Base-by-base conservation (phyloP, 1,284 basidiomycete species). In the Ceratobasidium sp. region DNA sequence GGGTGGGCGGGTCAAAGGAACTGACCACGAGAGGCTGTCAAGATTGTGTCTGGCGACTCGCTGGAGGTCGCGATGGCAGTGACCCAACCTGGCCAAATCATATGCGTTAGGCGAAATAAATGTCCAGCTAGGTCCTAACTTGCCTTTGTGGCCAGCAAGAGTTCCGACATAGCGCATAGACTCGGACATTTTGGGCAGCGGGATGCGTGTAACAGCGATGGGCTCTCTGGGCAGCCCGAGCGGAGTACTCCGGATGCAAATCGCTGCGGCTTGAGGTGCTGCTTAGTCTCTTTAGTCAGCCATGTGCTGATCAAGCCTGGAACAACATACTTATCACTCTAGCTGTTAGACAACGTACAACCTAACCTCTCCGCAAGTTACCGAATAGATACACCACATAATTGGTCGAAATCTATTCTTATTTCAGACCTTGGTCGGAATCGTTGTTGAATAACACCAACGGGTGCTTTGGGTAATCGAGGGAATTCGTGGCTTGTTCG, bases 21-120 rank as follows among this genome's bases (percentile, higher is more conserved):
- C 81, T 78, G 85, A 96, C 94, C 94, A 85, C 95, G 89, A 74
- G 96, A 98, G 75, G 95, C 94, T 74, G 95, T 97, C 80, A 97
- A 84, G 81, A 98, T 95, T 87, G 96, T 92, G 82, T 97, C 93
- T 69, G 93, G 94, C 84, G 94, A 96, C 85, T 98, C 96, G 76
- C 92, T 93, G 72, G 93, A 94, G 77, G 96, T 97, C 71, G 96
- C 96, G 77, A 98, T 93, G 78, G 95, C 94, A 76, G 95, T 96
- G 77, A 95, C 90, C 93, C 94, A 96, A 83, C 93, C 94, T 79
- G 92, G 8, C 8, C 17, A 52, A 5, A 20, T 2, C 7, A 57
- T 1, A 34, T 29, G 2, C 27, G 45, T 62, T n/a, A 62, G 57
- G 34, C 45, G 8, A 22, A 8, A 47, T 40, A 17, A 47, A 6